Evolutionary conservation across 2,329 filamentous ascomycete genomes (phyloP).

Genomic region (Apiospora arundinis): DNA sequence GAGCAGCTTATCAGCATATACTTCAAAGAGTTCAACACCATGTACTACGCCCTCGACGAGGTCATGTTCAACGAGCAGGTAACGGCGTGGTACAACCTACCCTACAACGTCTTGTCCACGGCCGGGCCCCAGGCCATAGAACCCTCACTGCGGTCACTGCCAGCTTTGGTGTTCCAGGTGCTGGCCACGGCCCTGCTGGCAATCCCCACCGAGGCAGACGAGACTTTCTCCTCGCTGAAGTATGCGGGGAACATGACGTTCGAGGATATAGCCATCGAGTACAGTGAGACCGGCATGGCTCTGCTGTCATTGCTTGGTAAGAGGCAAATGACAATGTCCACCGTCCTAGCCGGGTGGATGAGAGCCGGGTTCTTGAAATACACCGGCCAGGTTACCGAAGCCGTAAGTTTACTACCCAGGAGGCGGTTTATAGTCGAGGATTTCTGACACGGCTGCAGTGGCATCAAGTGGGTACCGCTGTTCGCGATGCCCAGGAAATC

Average conservation of each 20-base stretch:
- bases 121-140: conserved; percentile 57
- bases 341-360: conserved; percentile 64
- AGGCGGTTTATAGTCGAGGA: not conserved
- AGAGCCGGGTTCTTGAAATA: conserved; percentile 65
- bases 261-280: conserved; percentile 65
- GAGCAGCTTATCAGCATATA: conserved; percentile 61
- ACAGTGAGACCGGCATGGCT: conserved; percentile 62
- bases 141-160: conserved; percentile 61
- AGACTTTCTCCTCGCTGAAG: conserved; percentile 61
- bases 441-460: conserved; percentile 45
- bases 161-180: conserved; percentile 65
- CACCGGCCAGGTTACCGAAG: conserved; percentile 63
- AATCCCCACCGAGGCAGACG: conserved; percentile 53
- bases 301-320: conserved; percentile 63
- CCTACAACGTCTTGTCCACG: conserved; percentile 57
- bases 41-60: conserved; percentile 63
- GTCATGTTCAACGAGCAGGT: conserved; percentile 58
- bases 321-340: conserved; percentile 59
- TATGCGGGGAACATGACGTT: conserved; percentile 65
- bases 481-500: conserved; percentile 68
- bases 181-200: conserved; percentile 61
- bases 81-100: conserved; percentile 59
- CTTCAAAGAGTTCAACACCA: conserved; percentile 64
- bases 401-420: conserved; percentile 45
- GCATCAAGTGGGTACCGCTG: conserved; percentile 62